Conservation (phyloP, 1,139 yeast genomes). For the Suhomyces wounanorum region DNA sequence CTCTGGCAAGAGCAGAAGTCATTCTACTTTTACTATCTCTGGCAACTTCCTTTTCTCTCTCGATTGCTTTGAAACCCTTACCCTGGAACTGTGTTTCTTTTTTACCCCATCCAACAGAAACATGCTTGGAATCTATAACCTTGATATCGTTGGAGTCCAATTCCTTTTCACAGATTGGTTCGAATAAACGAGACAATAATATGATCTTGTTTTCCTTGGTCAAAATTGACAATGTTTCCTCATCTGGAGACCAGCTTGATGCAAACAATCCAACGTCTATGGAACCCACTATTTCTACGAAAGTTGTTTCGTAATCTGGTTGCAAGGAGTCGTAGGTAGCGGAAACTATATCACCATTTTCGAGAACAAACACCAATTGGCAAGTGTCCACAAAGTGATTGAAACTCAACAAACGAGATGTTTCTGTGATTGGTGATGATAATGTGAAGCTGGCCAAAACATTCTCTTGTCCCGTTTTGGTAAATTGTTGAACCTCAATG, state of each 20-base stretch:
- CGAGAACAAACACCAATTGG: slow-evolving; percentile 62
- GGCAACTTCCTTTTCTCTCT: slow-evolving; percentile 59
- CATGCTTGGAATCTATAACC: slow-evolving; percentile 71
- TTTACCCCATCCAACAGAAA: slow-evolving; percentile 98
- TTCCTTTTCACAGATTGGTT: slow-evolving; percentile 68
- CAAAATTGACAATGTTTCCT: slow-evolving; percentile 76
- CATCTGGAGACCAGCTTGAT: slow-evolving; percentile 91
- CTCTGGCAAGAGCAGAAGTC: slow-evolving; percentile 77
- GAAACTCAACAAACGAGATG: slow-evolving; percentile 44
- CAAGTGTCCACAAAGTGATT: slow-evolving; percentile 65
- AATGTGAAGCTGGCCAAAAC: slow-evolving; percentile 60
- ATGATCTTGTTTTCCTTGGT: slow-evolving; percentile 64
- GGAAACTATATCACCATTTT: slow-evolving; percentile 68
- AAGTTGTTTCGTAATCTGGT: slow-evolving; percentile 54
- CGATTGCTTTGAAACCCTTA: slow-evolving; percentile 82
- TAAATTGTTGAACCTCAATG: slow-evolving; percentile 53
- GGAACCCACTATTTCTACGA: slow-evolving; percentile 78
- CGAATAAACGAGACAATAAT: slow-evolving; percentile 74
- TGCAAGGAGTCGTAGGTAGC: slow-evolving; percentile 58
- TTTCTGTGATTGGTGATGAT: slow-evolving; percentile 29
- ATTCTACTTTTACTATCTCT: slow-evolving; percentile 80
- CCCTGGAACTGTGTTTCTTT: slow-evolving; percentile 97
- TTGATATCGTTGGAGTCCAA: slow-evolving; percentile 64
- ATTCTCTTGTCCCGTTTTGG: slow-evolving; percentile 56
- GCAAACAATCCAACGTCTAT: slow-evolving; percentile 75